These are phyloP conservation scores for Monosiga brevicollis DNA, from an alignment of 78 protist genomes.

Conservation along the genomic window DNA sequence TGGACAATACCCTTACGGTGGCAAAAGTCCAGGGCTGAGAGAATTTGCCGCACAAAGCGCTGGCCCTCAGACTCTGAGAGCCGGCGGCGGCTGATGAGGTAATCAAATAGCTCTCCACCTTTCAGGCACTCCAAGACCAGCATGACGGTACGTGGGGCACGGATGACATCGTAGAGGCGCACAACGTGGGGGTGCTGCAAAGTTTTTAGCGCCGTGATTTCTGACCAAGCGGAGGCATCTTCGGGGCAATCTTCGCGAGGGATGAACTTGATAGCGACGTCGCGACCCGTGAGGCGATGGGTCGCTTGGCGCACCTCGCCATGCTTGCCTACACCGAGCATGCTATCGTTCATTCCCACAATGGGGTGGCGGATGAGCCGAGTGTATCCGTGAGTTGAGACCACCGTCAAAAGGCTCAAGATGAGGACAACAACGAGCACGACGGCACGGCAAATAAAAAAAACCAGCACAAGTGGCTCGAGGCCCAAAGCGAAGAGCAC, in stretches of 20 bases:
- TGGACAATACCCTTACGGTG: slow-evolving; percentile 74
- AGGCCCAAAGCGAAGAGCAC: too few species aligned
- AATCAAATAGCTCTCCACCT: slow-evolving; percentile 76
- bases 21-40: slow-evolving; percentile 73
- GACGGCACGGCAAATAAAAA: too few species aligned
- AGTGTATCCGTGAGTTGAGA: too few species aligned
- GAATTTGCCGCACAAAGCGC: slow-evolving; percentile 69
- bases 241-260: background rate
- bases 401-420: too few species aligned
- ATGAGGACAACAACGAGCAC: too few species aligned
- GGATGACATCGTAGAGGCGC: background rate
- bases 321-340: too few species aligned
- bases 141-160: background rate
- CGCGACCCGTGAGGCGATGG: background rate
- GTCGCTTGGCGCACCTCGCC: too few species aligned
- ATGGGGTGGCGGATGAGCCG: too few species aligned
- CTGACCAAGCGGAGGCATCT: background rate
- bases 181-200: background rate
- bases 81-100: slow-evolving; percentile 55
- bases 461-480: too few species aligned
- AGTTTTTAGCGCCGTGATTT: background rate
- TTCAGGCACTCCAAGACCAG: background rate
- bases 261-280: background rate
- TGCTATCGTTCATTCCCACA: too few species aligned
- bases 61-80: slow-evolving; percentile 61